Evolutionary conservation across 2,329 filamentous ascomycete species (phyloP).

Genomic region (Fusarium denticulatum): DNA sequence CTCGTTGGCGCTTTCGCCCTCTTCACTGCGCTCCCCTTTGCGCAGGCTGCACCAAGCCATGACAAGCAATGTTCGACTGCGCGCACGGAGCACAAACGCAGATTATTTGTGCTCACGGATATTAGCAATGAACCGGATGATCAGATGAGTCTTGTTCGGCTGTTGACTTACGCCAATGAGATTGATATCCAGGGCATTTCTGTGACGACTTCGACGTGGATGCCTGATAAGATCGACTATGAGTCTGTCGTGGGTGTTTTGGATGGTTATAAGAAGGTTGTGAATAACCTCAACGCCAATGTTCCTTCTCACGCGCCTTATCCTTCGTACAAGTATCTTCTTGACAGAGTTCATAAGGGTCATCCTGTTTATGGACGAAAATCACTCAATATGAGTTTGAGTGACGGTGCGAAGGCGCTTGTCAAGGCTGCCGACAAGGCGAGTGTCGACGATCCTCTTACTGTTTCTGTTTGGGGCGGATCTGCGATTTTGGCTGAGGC

Average conservation of each 20-base stretch:
- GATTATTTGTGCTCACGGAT: conserved; percentile 54
- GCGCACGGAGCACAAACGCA: conserved; percentile 34
- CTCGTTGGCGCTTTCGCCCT: conserved; percentile 14
- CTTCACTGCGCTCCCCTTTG: background rate
- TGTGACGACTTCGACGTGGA: conserved; percentile 57
- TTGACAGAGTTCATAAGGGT: background rate
- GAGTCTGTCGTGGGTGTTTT: conserved; percentile 46
- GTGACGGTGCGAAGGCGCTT: conserved; percentile 55
- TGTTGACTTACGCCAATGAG: conserved; percentile 56
- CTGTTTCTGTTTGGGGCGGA: conserved; percentile 63
- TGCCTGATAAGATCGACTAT: conserved; percentile 45
- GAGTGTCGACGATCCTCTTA: conserved; percentile 52
- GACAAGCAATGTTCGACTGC: background rate
- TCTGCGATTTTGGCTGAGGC: conserved; percentile 62
- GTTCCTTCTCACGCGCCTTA: background rate
- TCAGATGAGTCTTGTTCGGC: conserved; percentile 54
- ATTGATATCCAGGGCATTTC: conserved; percentile 56
- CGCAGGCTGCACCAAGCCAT: background rate
- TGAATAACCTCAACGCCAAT: conserved; percentile 16
- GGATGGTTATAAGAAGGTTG: conserved; percentile 42
- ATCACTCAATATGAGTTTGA: conserved; percentile 22
- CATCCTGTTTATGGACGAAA: conserved; percentile 38
- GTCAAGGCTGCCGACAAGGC: conserved; percentile 38
- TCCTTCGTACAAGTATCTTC: background rate
- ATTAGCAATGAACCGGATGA: conserved; percentile 59